Evolutionary conservation across 345 rosid species (phyloP), one percentile per base, ranked within the genome.

Genomic region (Salix caprea): DNA sequence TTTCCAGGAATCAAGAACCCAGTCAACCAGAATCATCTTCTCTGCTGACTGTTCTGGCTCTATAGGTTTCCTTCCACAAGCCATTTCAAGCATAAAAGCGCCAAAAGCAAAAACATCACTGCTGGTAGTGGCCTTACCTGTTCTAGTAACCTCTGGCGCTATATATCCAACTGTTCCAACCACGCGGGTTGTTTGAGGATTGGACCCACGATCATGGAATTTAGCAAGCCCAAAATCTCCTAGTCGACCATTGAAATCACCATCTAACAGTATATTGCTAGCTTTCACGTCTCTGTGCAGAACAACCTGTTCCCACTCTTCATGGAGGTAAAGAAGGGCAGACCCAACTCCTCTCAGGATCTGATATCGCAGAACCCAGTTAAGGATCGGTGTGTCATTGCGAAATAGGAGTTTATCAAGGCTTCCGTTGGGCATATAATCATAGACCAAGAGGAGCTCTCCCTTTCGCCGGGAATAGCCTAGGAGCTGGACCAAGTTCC

Each of bases 71-170:
- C 60, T 44, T 69, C 72, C 72, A 46, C 72, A 69, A 13, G 56
- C 72, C 52, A 69, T 12, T 46, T 69, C 72, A 9, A 69, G 58
- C 72, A 69, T 69, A 4, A 69, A 16, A 11, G 36, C 46, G 4
- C 72, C 72, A 69, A 69, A 69, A 42, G 37, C 36, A 69, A 26
- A 69, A 42, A 69, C 72, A 69, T 69, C 72, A 46, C 72, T 69
- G 58, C 60, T 26, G 18, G 72, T 69, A 23, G 60, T 69, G 26
- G 32, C 14, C 72, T 21, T 69, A 1, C 72, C 60, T 69, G 60
- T 69, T 69, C 60, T 69, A 42, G 72, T 13, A 26, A 46, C 39
- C n/a, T 69, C 58, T 24, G 72, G 72, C 15, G 60, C 72, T 16
- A 69, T 56, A 16, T 69, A 69, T 69, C 72, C 72, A 1, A 69